Evolutionary conservation across 352 stramenopile genomes (phyloP).

Genomic region (Phytophthora capsici): DNA sequence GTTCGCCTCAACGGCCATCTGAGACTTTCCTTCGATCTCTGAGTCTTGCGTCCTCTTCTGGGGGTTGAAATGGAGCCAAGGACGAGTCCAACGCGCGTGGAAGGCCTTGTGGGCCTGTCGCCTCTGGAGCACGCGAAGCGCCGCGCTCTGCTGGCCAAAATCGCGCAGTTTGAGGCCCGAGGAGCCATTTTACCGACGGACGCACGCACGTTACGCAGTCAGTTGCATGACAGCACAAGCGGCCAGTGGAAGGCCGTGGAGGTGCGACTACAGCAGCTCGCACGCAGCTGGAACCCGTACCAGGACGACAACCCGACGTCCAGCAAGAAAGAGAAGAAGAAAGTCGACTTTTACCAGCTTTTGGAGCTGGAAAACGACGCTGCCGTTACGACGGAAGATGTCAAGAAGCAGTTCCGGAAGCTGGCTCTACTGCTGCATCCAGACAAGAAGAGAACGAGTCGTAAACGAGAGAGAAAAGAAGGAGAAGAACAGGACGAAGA

Average conservation of each 20-base stretch:
- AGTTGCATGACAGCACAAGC: constrained; percentile 70
- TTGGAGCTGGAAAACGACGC: constrained; percentile 42
- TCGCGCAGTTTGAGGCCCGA: constrained; percentile 55
- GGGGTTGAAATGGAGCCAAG: constrained; percentile 15
- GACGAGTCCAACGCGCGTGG: neutral
- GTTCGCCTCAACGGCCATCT: neutral
- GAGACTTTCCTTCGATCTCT: no score
- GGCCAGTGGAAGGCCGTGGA: constrained; percentile 67
- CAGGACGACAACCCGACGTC: constrained; percentile 48
- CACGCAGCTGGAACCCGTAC: constrained; percentile 79
- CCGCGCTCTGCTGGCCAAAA: constrained; percentile 58
- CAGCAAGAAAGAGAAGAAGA: constrained; percentile 33
- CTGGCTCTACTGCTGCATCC: constrained; percentile 70
- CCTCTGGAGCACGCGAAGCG: constrained; percentile 29
- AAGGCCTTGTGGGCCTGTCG: neutral
- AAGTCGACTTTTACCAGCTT: constrained; percentile 75
- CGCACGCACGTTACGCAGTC: constrained; percentile 67
- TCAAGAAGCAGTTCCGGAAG: constrained; percentile 75
- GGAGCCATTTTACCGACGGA: constrained; percentile 65
- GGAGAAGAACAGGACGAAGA: constrained; percentile 18
- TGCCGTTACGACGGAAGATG: constrained; percentile 44
- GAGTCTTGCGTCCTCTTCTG: no score
- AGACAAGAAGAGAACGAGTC: constrained; percentile 57
- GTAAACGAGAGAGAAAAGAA: constrained; percentile 8
- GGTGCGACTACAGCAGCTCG: constrained; percentile 61